These are phyloP conservation scores for Nyctanthes arbortristis DNA, from an alignment of 257 asterid species.

Conservation along the genomic window DNA sequence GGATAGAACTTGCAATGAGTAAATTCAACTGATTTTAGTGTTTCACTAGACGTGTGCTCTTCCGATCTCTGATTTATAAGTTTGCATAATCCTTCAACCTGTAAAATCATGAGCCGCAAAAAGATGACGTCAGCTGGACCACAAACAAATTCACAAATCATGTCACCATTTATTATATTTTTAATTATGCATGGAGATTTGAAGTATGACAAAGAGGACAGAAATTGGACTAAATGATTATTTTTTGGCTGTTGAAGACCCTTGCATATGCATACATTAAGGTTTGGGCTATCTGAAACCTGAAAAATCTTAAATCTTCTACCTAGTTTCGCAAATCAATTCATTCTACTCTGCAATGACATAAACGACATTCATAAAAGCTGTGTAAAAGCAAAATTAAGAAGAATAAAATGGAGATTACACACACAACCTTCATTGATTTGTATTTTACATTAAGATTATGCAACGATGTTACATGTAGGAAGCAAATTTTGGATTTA, in stretches of 20 bases:
- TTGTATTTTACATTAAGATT: too few relatives aligned
- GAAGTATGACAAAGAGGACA: not conserved
- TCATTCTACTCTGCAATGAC: not conserved
- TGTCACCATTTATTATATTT: not conserved
- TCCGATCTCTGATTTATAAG: conserved; percentile 75
- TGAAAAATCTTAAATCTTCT: conserved; percentile 3
- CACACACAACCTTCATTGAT: too few relatives aligned
- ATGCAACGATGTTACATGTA: too few relatives aligned
- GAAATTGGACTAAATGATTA: conserved; percentile 11
- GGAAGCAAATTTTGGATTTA: too few relatives aligned
- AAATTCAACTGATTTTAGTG: conserved; percentile 67
- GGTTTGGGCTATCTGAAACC: not conserved
- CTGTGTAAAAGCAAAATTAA: too few relatives aligned
- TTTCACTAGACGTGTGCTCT: too few relatives aligned
- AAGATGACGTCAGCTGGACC: conserved; percentile 23
- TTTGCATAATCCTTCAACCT: conserved; percentile 88
- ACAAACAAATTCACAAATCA: not conserved
- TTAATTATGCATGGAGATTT: not conserved
- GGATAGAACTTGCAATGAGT: conserved; percentile 88
- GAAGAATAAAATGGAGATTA: too few relatives aligned
- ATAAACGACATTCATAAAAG: not conserved
- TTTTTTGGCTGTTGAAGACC: too few relatives aligned
- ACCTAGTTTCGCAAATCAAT: too few relatives aligned
- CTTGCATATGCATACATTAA: too few relatives aligned
- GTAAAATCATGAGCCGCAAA: conserved; percentile 28